phyloP scores from a whole-genome alignment of 495 filamentous ascomycete genomes.

The Podospora australis region DNA sequence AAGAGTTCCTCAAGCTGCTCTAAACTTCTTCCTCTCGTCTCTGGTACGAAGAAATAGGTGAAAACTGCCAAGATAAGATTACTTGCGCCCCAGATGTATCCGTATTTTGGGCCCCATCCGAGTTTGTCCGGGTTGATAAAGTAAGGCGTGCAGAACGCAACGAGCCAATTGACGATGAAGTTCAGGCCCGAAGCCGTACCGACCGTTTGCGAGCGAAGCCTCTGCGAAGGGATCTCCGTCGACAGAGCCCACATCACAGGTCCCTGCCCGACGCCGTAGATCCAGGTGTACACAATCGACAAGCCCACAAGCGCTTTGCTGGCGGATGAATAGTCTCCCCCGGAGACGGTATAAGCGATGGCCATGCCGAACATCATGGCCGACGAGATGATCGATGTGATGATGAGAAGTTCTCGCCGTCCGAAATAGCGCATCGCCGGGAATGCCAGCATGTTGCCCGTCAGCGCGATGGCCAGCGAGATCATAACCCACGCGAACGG shows the following conservation, averaged over 20 bases:
- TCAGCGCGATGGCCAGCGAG: constrained; percentile 24
- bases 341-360: constrained; percentile 18
- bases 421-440: constrained; percentile 24
- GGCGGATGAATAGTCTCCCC: constrained; percentile 1
- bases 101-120: constrained; percentile 46
- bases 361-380: constrained; percentile 23
- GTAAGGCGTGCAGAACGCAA: constrained; percentile 40
- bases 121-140: constrained; percentile 45
- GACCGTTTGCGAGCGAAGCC: constrained; percentile 46
- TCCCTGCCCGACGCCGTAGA: constrained; percentile 35
- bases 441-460: constrained; percentile 25
- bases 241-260: constrained; percentile 38
- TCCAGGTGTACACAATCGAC: constrained; percentile 24
- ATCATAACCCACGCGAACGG: constrained; percentile 30
- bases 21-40: constrained; percentile 50
- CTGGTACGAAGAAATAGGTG: constrained; percentile 40
- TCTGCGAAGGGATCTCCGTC: constrained; percentile 40
- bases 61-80: constrained; percentile 41
- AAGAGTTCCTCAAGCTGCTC: constrained; percentile 52
- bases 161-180: constrained; percentile 40
- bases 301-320: constrained; percentile 20
- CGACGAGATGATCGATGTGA: constrained; percentile 16
- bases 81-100: constrained; percentile 46
- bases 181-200: constrained; percentile 43
- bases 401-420: constrained; percentile 17